Base-by-base conservation (phyloP, 108 stramenopile genomes). In the Fragilariopsis cylindrus region DNA sequence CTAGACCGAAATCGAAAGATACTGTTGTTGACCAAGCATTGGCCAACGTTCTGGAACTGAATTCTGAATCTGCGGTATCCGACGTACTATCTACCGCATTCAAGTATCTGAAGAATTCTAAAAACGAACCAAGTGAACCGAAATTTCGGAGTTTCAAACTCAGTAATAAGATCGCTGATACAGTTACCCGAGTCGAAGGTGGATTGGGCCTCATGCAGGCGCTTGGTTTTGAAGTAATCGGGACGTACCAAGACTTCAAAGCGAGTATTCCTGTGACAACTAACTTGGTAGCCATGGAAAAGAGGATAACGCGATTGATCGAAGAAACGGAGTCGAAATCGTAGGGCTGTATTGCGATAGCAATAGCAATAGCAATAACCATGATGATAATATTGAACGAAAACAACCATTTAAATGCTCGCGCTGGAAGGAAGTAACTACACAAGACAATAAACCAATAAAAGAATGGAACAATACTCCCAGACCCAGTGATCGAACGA, bases 141-240 rank as follows among this genome's bases (percentile, higher is more conserved):
- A 85, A 88, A 63, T 92, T 84, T 74, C 86, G 93, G 19, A 72
- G 56, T 16, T 81, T 94, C 72, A 85, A 87, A 69, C 74, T 88
- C 12, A 73, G 81, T 69, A 91, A 94, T 69, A 89, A 82, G 65
- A 81, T 94, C 1, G 91, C 87, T 18, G 93, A 94, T 77, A 79
- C 76, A 49, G 81, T 94, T 4, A 81, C 82, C 7, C 76, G 85
- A 7, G 79, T 77, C 21, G 63, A 80, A 44, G 88, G 87, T 44
- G 81, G 87, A 19, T 49, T 90, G 45, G 73, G 76, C 42, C 56
- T 91, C 3, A 70, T 91, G 53, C 71, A 70, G 42, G 66, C 76
- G 53, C 50, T 91, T 57, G 89, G 87, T 12, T 88, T 92, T 70
- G 74, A 84, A 5, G 63, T 88, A 2, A 71, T 69, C 60, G 79